phyloP scores from a whole-genome alignment of 2,329 filamentous ascomycete genomes.

The Dactylellina haptotyla region DNA sequence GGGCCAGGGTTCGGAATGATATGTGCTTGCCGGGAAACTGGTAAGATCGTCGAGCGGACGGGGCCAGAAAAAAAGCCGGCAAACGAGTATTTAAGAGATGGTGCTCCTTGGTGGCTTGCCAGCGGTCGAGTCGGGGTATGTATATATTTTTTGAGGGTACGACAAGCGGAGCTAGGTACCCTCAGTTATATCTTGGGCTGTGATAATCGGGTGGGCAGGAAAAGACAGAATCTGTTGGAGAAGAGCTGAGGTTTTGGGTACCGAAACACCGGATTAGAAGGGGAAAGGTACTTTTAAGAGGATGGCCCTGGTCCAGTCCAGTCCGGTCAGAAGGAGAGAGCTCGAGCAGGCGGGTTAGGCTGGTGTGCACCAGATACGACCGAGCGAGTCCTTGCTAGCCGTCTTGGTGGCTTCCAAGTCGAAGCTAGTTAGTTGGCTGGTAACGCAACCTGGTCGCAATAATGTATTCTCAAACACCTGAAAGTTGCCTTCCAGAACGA shows the following conservation, averaged over 20 bases:
- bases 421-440: constrained; percentile 52
- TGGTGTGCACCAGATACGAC: constrained; percentile 52
- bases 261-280: constrained; percentile 50
- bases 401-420: constrained; percentile 53
- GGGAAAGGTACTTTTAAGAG: constrained; percentile 52
- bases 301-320: constrained; percentile 17
- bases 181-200: constrained; percentile 22
- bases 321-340: constrained; percentile 54
- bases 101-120: constrained; percentile 8
- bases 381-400: constrained; percentile 52
- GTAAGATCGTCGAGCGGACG: constrained; percentile 32
- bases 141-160: constrained; percentile 25
- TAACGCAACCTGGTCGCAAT: constrained; percentile 55
- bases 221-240: no score
- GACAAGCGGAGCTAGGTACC: constrained; percentile 35
- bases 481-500: constrained; percentile 55
- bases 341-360: constrained; percentile 52
- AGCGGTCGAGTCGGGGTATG: not conserved
- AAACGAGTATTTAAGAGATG: constrained; percentile 40
- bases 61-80: constrained; percentile 20
- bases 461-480: constrained; percentile 52
- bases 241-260: constrained; percentile 45
- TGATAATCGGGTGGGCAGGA: constrained; percentile 31
- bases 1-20: constrained; percentile 42
- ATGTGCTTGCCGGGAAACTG: constrained; percentile 38